Evolutionary conservation across 2,329 filamentous ascomycete species (phyloP).

Genomic region (Hypoxylon sp.): DNA sequence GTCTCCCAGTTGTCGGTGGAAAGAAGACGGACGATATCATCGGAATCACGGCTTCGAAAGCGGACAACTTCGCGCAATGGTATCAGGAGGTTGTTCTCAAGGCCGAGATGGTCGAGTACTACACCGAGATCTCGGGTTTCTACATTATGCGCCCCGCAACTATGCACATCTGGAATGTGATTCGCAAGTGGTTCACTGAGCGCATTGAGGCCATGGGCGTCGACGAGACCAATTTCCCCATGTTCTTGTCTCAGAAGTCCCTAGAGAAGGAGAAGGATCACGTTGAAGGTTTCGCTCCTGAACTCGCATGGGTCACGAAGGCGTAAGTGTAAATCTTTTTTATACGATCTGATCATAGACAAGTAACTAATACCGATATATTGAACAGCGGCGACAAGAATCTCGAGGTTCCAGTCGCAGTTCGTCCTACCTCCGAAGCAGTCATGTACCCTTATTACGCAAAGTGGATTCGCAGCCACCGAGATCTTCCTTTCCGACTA

Average conservation of each 20-base stretch:
- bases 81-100: slow-evolving; percentile 98
- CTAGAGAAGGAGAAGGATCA: slow-evolving; percentile 92
- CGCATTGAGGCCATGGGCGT: slow-evolving; percentile 93
- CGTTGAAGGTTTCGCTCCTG: slow-evolving; percentile 97
- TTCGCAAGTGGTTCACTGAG: slow-evolving; percentile 76
- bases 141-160: slow-evolving; percentile 86
- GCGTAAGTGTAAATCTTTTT: slow-evolving; percentile 68
- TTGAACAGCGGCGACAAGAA: slow-evolving; percentile 85
- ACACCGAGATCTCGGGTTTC: slow-evolving; percentile 87
- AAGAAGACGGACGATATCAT: slow-evolving; percentile 80
- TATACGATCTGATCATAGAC: slow-evolving; percentile 19
- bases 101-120: slow-evolving; percentile 98
- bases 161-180: slow-evolving; percentile 77
- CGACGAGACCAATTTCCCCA: slow-evolving; percentile 95
- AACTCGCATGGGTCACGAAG: slow-evolving; percentile 90
- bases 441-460: slow-evolving; percentile 51
- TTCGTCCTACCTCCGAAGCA: slow-evolving; percentile 78
- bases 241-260: slow-evolving; percentile 94
- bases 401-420: slow-evolving; percentile 83
- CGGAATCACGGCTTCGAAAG: slow-evolving; percentile 88
- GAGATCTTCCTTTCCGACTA: slow-evolving; percentile 91
- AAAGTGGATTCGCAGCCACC: slow-evolving; percentile 88
- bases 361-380: slow-evolving; percentile 12
- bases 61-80: slow-evolving; percentile 92
- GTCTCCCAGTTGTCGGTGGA: slow-evolving; percentile 64